These are phyloP conservation scores for Zea mays DNA, from an alignment of 176 grass and related monocot species.

Conservation along the genomic window Zm-B73-REFERENCE-NAM-5.0 NC_050101.1:37615001-37615500, in stretches of 20 bases:
- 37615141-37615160: constrained; percentile 12
- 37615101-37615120: no score
- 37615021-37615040: constrained; percentile 4
- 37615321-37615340: background rate
- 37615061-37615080: constrained; percentile 34
- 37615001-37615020: background rate
- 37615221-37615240: background rate
- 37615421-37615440: background rate
- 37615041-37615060: constrained; percentile 10
- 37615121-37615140: no score
- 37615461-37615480: background rate
- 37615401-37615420: background rate
- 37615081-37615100: constrained; percentile 20
- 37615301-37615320: background rate
- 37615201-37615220: background rate
- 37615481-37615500: no score
- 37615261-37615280: background rate
- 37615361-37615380: constrained; percentile 14
- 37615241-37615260: background rate
- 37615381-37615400: background rate
- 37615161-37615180: background rate
- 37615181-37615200: background rate
- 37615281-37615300: background rate
- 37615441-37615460: background rate
- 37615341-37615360: constrained; percentile 4